These are phyloP conservation scores for Cordyceps pruinosa DNA, from an alignment of 2,329 filamentous ascomycete species.

Conservation along the genomic window DNA sequence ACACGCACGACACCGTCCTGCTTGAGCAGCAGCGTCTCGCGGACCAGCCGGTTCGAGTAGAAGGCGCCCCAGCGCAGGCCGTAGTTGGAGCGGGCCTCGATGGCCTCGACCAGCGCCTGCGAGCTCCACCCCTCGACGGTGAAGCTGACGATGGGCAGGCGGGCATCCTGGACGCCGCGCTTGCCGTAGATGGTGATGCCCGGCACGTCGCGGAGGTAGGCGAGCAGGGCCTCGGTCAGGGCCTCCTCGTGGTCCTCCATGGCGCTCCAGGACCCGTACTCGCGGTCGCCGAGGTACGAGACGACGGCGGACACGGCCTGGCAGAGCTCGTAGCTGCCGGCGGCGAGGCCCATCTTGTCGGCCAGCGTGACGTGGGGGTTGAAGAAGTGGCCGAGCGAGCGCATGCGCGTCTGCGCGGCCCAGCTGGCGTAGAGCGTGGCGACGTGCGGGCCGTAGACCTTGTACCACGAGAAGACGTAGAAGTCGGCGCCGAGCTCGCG, in stretches of 20 bases:
- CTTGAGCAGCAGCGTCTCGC: conserved; percentile 51
- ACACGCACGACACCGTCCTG: conserved; percentile 58
- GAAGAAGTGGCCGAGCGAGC: conserved; percentile 59
- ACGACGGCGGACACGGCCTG: conserved; percentile 55
- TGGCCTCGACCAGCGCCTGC: conserved; percentile 51
- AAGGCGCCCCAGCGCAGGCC: conserved; percentile 63
- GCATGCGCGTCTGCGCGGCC: conserved; percentile 47
- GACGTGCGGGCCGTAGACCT: conserved; percentile 72
- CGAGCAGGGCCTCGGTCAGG: conserved; percentile 52
- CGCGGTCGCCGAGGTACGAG: conserved; percentile 47
- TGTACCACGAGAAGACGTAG: conserved; percentile 78
- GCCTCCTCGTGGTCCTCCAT: conserved; percentile 53
- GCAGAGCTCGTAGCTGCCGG: conserved; percentile 63
- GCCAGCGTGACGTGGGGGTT: conserved; percentile 53
- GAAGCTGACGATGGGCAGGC: conserved; percentile 64
- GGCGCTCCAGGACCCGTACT: conserved; percentile 37
- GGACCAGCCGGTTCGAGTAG: conserved; percentile 57
- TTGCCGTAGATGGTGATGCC: conserved; percentile 54
- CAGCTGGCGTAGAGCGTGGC: conserved; percentile 61
- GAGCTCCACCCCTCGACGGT: conserved; percentile 50
- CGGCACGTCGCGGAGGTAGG: conserved; percentile 46
- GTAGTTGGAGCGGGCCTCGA: conserved; percentile 52
- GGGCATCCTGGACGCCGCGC: conserved; percentile 33
- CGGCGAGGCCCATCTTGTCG: conserved; percentile 59
- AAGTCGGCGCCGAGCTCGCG: conserved; percentile 63